These are phyloP conservation scores for Zymoseptoria ardabiliae DNA, from an alignment of 2,329 filamentous ascomycete genomes.

Conservation along the genomic window DNA sequence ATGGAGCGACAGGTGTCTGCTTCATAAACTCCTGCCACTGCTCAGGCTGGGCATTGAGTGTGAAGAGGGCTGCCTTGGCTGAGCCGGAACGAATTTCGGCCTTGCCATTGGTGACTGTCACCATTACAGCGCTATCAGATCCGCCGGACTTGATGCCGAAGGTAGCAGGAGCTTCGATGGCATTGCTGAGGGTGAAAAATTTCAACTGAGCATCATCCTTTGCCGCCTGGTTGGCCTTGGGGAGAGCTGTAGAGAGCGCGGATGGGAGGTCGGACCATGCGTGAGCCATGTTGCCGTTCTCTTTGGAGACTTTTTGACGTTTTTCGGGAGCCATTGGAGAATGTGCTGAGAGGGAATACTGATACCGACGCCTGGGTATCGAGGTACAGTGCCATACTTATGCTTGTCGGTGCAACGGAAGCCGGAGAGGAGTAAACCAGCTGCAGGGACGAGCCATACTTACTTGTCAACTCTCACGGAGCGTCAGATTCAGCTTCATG, in stretches of 20 bases:
- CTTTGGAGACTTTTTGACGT: conserved; percentile 14
- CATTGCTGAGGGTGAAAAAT: conserved; percentile 27
- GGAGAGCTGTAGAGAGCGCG: conserved; percentile 18
- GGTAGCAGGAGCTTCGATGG: conserved; percentile 23
- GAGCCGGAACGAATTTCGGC: conserved; percentile 20
- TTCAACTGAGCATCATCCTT: conserved; percentile 24
- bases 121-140: conserved; percentile 22
- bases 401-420: background rate
- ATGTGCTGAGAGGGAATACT: background rate
- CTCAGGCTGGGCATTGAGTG: conserved; percentile 36
- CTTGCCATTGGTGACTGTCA: conserved; percentile 26
- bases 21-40: conserved; percentile 43
- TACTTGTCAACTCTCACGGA: background rate
- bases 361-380: background rate
- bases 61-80: conserved; percentile 28
- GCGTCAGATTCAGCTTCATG: background rate
- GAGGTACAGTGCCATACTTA: background rate
- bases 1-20: conserved; percentile 36
- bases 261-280: conserved; percentile 26
- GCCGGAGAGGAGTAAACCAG: background rate
- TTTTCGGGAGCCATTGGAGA: conserved; percentile 11
- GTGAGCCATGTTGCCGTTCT: conserved; percentile 18
- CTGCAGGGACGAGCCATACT: background rate
- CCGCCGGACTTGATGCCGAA: conserved; percentile 30
- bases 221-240: conserved; percentile 23